Conservation (phyloP, 1,284 basidiomycete genomes). For the Lentinula novae-zelandiae region DNA sequence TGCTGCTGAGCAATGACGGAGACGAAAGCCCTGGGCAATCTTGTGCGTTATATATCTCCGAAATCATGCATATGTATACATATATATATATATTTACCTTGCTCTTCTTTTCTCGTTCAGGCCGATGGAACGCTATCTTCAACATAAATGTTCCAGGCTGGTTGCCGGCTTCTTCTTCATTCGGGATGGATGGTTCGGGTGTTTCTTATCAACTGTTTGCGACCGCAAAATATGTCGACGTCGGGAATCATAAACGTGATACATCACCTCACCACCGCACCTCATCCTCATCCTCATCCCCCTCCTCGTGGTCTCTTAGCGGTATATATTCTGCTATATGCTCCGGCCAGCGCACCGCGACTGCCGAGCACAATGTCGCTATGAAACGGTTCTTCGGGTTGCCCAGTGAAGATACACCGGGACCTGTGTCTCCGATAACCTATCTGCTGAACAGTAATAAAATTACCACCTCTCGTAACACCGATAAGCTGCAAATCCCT, state of each 20-base stretch:
- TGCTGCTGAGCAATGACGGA: conserved; percentile 62
- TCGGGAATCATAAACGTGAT: conserved; percentile 31
- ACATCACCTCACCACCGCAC: neutral
- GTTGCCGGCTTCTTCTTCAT: conserved; percentile 58
- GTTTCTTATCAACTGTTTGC: conserved; percentile 67
- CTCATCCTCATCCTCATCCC: neutral
- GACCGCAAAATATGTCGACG: conserved; percentile 50
- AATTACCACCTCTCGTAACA: conserved; percentile 15
- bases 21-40: conserved; percentile 47
- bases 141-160: conserved; percentile 73
- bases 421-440: conserved; percentile 25
- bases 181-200: conserved; percentile 49
- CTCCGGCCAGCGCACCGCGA: conserved; percentile 32
- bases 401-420: conserved; percentile 22
- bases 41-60: conserved; percentile 29
- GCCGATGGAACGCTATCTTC: conserved; percentile 67
- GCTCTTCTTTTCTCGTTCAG: conserved; percentile 21
- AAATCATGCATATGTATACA: neutral
- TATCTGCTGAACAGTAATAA: conserved; percentile 31
- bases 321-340: conserved; percentile 46
- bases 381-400: conserved; percentile 45
- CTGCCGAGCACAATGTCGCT: conserved; percentile 34
- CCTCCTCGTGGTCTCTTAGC: conserved; percentile 38
- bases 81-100: conserved; percentile 2
- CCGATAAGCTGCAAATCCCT: conserved; percentile 36